phyloP scores from a whole-genome alignment of 2,329 filamentous ascomycete genomes.

The Nemania sp. region DNA sequence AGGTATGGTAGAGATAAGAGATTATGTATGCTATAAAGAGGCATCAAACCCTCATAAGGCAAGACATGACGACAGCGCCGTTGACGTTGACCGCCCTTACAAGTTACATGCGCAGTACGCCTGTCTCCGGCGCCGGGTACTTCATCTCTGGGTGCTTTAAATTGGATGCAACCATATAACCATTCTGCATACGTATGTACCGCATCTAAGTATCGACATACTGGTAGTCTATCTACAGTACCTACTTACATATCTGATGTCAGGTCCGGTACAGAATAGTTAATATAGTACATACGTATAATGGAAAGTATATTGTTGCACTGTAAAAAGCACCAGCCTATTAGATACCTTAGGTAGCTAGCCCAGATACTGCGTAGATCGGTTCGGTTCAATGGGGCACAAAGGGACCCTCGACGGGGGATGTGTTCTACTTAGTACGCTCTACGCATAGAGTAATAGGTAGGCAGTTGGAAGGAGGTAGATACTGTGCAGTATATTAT shows the following conservation, averaged over 20 bases:
- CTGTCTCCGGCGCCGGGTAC: background rate
- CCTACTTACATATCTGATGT: background rate
- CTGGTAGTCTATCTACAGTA: too few relatives aligned
- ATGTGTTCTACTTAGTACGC: too few relatives aligned
- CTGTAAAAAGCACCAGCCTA: background rate
- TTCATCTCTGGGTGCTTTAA: background rate
- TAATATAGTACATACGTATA: background rate
- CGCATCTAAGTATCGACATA: too few relatives aligned
- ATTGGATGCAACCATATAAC: background rate
- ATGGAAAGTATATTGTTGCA: background rate
- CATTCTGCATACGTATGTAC: background rate
- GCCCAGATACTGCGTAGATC: constrained; percentile 2
- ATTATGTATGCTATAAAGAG: too few relatives aligned
- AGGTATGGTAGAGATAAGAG: background rate
- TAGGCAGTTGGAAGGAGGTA: too few relatives aligned
- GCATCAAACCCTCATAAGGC: background rate
- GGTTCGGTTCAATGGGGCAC: constrained; percentile 12
- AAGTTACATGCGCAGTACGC: background rate
- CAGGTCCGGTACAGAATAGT: background rate
- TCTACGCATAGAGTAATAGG: too few relatives aligned
- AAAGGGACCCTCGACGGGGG: too few relatives aligned
- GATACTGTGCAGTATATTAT: too few relatives aligned
- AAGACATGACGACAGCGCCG: background rate
- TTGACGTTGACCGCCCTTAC: constrained; percentile 9
- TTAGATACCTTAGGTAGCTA: too few relatives aligned